Base-by-base conservation (phyloP, 129 eudicot species). In the Helianthus tuberosus region DNA sequence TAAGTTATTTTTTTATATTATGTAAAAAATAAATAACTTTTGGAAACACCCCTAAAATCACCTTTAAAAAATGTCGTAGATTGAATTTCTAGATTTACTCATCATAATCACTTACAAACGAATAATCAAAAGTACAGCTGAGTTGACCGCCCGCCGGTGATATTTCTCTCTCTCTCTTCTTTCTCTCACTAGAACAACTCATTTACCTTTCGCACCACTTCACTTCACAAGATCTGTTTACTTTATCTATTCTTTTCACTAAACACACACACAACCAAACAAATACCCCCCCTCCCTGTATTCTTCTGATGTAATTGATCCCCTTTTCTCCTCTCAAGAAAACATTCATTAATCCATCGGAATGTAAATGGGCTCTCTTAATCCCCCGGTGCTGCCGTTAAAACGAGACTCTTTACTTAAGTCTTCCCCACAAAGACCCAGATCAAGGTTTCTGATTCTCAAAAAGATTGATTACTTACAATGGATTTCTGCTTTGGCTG, bases 311-410 rank as follows among this genome's bases (percentile, higher is more conserved):
- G 8, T 2, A 41, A 41, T 41, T 41, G 46, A 41, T 41, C 46
- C 46, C 46, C 2, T 32, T 32, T 32, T 32, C 4, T 32, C 36
- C 4, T 32, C 36, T 32, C 36, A 32, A 32, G 36, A 32, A 32
- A 32, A 32, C 36, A 73, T 20, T 50, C 58, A 64, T 32, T 69
- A 60, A 12, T 50, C 39, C 27, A 73, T 63, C 50, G 69, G 73
- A 79, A 72, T 73, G 77, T 72, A 84, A 84, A 93, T 93, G 98
- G 98, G 96, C 60, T 88, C 96, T 58, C 85, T 93, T 60, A 96
- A 85, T 69, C 88, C 44, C 61, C 89, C 54, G 59, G 85, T 88
- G 54, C 38, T 88, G 68, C 82, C 92, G 44, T 10, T 90, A 69
- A 90, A 86, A 84, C 82, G 87, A 77, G 95, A 92, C 51, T 50